phyloP scores from a whole-genome alignment of 192 early-diverging fungal species.

The Anaeromyces robustus region DNA sequence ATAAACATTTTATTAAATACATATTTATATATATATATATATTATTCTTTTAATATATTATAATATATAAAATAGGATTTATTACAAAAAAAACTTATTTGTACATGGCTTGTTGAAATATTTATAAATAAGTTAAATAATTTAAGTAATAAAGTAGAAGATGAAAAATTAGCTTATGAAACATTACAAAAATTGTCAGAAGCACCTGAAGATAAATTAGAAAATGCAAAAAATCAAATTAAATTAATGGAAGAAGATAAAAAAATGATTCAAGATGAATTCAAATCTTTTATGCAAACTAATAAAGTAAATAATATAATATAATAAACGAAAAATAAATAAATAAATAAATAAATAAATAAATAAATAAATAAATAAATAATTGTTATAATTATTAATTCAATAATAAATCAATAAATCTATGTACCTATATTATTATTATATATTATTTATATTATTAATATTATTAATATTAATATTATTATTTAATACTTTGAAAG shows the following conservation, averaged over 20 bases:
- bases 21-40: slow-evolving; percentile 1
- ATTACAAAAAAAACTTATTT: slow-evolving; percentile 63
- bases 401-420: too few relatives aligned
- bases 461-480: too few relatives aligned
- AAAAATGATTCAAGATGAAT: neutral
- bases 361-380: too few relatives aligned
- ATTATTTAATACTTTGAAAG: too few relatives aligned
- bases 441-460: too few relatives aligned
- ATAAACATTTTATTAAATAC: neutral
- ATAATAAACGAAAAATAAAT: too few relatives aligned
- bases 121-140: slow-evolving; percentile 63
- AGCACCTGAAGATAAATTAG: neutral
- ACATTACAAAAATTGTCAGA: neutral
- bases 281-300: neutral
- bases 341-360: too few relatives aligned
- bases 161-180: neutral
- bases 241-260: neutral
- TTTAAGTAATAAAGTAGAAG: neutral
- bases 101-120: slow-evolving; percentile 82
- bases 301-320: neutral
- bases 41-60: too few relatives aligned
- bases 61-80: slow-evolving; percentile 29
- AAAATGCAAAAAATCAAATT: neutral
- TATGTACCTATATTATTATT: too few relatives aligned
- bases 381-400: too few relatives aligned